Evolutionary conservation across 192 early-diverging fungal genomes (phyloP).

Genomic region (Fimicolochytrium jonesii): DNA sequence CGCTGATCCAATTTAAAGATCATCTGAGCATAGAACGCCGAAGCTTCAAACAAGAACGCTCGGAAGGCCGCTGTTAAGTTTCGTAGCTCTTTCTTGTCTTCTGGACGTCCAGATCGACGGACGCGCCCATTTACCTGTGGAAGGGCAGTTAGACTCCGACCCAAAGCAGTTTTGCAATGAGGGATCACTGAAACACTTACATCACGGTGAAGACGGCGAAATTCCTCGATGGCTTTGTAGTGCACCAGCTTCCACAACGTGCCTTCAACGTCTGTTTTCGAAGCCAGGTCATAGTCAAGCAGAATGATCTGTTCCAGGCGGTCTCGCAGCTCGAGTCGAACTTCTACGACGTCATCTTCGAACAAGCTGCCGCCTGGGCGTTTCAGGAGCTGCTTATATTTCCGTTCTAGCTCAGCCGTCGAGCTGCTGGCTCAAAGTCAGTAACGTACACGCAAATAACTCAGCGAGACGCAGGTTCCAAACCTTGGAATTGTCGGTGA

Average conservation of each 20-base stretch:
- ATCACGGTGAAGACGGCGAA: too few species aligned
- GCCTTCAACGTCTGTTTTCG: constrained; percentile 20
- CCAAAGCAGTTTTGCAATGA: too few species aligned
- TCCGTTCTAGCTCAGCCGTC: constrained; percentile 20
- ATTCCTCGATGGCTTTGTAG: constrained; percentile 40
- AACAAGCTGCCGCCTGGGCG: not conserved
- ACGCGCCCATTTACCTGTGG: not conserved
- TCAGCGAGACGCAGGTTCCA: too few species aligned
- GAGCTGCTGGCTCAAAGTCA: constrained; percentile 3
- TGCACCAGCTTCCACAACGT: constrained; percentile 36
- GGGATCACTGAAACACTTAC: too few species aligned
- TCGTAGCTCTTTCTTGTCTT: constrained; percentile 10
- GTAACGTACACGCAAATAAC: too few species aligned
- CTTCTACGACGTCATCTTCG: not conserved
- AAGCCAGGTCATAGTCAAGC: constrained; percentile 10
- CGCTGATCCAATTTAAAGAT: constrained; percentile 14
- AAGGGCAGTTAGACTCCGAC: too few species aligned
- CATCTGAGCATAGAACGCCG: constrained; percentile 25
- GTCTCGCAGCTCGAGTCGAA: constrained; percentile 15
- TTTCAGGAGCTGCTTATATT: constrained; percentile 1
- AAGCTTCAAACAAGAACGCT: constrained; percentile 22
- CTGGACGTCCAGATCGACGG: not conserved
- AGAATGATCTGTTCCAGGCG: constrained; percentile 5
- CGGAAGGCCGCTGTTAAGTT: constrained; percentile 20
- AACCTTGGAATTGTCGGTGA: too few species aligned